Evolutionary conservation across 1,284 basidiomycete genomes (phyloP).

Genomic region (Coniferiporia weirii): DNA sequence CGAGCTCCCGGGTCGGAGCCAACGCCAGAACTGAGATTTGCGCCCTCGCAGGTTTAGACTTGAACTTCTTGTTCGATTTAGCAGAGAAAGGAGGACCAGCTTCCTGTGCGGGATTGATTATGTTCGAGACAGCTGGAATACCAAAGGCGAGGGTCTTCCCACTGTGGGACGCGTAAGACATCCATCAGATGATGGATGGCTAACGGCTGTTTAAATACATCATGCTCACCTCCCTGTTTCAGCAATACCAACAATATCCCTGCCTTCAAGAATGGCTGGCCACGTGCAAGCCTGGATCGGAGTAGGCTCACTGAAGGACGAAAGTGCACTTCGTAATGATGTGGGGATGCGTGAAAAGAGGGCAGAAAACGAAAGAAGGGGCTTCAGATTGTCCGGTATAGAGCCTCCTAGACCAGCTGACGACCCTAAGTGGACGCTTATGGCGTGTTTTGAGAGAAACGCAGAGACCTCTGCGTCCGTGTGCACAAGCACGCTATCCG

Average conservation of each 20-base stretch:
- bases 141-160: slow-evolving; percentile 98
- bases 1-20: slow-evolving; percentile 92
- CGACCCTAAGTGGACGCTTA: slow-evolving; percentile 63
- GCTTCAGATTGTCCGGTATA: slow-evolving; percentile 42
- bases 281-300: slow-evolving; percentile 96
- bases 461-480: slow-evolving; percentile 45
- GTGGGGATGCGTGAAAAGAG: slow-evolving; percentile 57
- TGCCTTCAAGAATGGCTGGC: slow-evolving; percentile 80
- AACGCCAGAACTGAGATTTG: slow-evolving; percentile 79
- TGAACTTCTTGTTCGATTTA: slow-evolving; percentile 29
- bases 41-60: slow-evolving; percentile 26
- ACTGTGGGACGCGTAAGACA: slow-evolving; percentile 33
- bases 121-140: slow-evolving; percentile 76
- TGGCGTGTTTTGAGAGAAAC: slow-evolving; percentile 68
- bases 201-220: neutral
- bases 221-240: slow-evolving; percentile 81
- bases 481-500: slow-evolving; percentile 16
- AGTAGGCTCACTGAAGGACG: slow-evolving; percentile 81
- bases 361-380: slow-evolving; percentile 77
- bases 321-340: slow-evolving; percentile 58
- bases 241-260: slow-evolving; percentile 93
- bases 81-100: slow-evolving; percentile 1
- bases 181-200: neutral
- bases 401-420: slow-evolving; percentile 17
- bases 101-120: slow-evolving; percentile 38